These are phyloP conservation scores for Meredithiella fracta DNA, from an alignment of 2,329 filamentous ascomycete species.

Conservation along the genomic window DNA sequence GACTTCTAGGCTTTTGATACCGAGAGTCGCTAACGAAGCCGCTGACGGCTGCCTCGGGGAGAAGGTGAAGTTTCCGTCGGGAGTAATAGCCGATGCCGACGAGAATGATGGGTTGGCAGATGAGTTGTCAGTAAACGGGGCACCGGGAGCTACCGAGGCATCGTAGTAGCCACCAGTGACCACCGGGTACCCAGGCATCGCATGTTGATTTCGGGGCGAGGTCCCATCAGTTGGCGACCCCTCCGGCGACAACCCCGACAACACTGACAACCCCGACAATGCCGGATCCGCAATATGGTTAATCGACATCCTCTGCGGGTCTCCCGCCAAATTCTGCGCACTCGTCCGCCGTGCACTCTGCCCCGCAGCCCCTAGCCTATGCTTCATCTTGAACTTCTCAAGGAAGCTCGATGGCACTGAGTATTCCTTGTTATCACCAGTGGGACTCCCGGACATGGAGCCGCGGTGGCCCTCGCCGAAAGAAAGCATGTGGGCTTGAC, in stretches of 20 bases:
- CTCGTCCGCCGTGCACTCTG: conserved; percentile 14
- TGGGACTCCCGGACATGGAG: conserved; percentile 26
- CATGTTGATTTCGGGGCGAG: background rate
- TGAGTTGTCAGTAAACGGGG: background rate
- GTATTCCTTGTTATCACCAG: conserved; percentile 41
- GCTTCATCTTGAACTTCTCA: conserved; percentile 89
- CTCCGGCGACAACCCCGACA: conserved; percentile 16
- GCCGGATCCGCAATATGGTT: conserved; percentile 21
- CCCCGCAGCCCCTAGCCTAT: conserved; percentile 29
- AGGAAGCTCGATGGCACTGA: conserved; percentile 61
- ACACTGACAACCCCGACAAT: too few species aligned
- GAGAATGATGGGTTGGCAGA: conserved; percentile 31
- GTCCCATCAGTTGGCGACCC: conserved; percentile 1
- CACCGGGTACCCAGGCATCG: background rate
- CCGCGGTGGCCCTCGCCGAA: conserved; percentile 40
- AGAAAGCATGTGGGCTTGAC: conserved; percentile 71
- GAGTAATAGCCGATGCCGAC: conserved; percentile 46
- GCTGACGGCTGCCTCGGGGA: conserved; percentile 57
- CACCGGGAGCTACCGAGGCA: background rate
- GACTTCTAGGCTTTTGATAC: conserved; percentile 62
- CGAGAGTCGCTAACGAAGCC: conserved; percentile 40
- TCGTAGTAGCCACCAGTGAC: conserved; percentile 9
- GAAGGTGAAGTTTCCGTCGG: conserved; percentile 57
- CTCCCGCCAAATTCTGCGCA: conserved; percentile 16
- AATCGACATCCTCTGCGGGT: conserved; percentile 23